Base-by-base conservation (phyloP, 1,284 basidiomycete species). In the Heterobasidion occidentale region DNA sequence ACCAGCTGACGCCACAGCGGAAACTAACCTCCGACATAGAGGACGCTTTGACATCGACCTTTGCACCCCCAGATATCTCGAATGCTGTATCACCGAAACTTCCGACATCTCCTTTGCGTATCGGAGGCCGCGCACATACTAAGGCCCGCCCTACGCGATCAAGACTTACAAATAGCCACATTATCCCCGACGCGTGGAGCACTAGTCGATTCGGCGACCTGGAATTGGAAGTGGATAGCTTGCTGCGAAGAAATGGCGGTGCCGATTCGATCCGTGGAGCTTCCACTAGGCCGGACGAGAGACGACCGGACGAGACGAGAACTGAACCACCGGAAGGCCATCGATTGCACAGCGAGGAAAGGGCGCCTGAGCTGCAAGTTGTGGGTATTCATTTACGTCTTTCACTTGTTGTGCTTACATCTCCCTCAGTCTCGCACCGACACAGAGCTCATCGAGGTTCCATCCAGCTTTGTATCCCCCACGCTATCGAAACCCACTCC, bases 1-100 rank as follows among this genome's bases (percentile, higher is more conserved):
- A 63, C 36, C 70, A 75, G 46, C 62, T 73, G n/a, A 75, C 74
- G 12, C 73, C 74, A 9, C 38, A 35, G 17, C 42, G 45, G 17
- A 53, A 56, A 36, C 35, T 58, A 3, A 36, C 44, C 11, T 11
- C 14, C 11, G 46, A 56, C 51, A 46, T 58, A 7, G 20, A 52
- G 48, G 57, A 58, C 19, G 57, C 51, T 15, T 14, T 58, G 12
- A 48, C 54, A 12, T 52, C 54, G 5, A 55, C 48, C 3, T 15
- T 58, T 15, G 42, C 38, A 19, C 45, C 27, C 33, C 27, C 44
- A 14, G 34, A 53, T 14, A n/a, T 36, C 7, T 46, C 53, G 15
- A n/a, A 34, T 19, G n/a, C n/a, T 17, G 36, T 33, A 9, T 17
- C 52, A 5, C 17, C 36, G n/a, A 46, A 53, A 34, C 8, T 46